Conservation (phyloP, 306 rosid genomes). For the Sphenostylis stenocarpa region DNA sequence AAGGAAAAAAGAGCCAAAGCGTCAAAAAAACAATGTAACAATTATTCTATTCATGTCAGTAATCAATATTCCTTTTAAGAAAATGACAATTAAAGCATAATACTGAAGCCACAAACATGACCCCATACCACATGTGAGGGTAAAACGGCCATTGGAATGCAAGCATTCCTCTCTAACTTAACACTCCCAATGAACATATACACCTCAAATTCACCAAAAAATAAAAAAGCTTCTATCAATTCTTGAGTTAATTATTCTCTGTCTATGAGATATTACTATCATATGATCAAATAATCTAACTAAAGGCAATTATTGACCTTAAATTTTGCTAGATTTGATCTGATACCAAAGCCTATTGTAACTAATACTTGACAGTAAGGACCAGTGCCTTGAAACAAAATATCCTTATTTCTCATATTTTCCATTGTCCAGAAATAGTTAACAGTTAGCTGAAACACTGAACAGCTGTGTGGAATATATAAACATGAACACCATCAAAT, state of each 20-base stretch:
- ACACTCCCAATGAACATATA: neutral
- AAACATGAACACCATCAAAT: conserved; percentile 16
- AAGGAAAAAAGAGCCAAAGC: neutral
- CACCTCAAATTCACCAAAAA: neutral
- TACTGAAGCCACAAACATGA: conserved; percentile 3
- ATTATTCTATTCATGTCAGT: neutral
- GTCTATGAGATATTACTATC: conserved; percentile 5
- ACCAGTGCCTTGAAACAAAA: conserved; percentile 13
- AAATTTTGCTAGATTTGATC: neutral
- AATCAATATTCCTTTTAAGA: neutral
- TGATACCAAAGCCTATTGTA: conserved; percentile 22
- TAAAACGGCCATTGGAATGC: conserved; percentile 9
- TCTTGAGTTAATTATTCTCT: conserved; percentile 11
- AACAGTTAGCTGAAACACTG: neutral
- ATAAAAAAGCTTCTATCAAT: neutral
- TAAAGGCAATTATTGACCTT: neutral
- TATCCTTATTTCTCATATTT: conserved; percentile 15
- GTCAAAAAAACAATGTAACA: neutral
- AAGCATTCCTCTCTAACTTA: conserved; percentile 20
- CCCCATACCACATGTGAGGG: neutral
- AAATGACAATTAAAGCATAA: conserved; percentile 7
- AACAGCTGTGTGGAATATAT: conserved; percentile 14
- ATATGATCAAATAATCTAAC: conserved; percentile 9
- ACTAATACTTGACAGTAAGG: neutral
- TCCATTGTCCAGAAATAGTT: conserved; percentile 16